These are phyloP conservation scores for Trichophyton rubrum DNA, from an alignment of 2,329 filamentous ascomycete species.

Conservation along the genomic window DNA sequence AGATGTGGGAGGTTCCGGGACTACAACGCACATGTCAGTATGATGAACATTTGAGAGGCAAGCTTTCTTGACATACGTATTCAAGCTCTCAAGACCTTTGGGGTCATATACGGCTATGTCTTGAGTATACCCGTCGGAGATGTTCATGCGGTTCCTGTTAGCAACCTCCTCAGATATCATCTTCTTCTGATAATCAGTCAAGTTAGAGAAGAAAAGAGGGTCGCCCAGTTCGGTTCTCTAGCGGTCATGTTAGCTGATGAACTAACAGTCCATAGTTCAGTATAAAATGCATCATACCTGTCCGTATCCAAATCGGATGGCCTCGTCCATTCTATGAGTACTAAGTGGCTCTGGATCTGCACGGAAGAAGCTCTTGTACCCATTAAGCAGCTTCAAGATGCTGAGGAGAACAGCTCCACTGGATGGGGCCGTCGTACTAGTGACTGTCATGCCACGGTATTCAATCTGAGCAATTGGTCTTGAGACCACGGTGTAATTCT, in stretches of 20 bases:
- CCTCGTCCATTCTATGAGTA: conserved; percentile 73
- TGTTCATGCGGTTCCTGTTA: conserved; percentile 48
- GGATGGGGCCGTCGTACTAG: conserved; percentile 55
- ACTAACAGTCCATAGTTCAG: not conserved
- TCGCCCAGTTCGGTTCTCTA: conserved; percentile 69
- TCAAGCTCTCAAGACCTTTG: conserved; percentile 49
- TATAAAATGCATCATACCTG: conserved; percentile 24
- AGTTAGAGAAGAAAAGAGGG: conserved; percentile 56
- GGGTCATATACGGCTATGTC: conserved; percentile 66
- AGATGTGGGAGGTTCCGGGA: conserved; percentile 41
- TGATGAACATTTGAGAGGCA: not conserved
- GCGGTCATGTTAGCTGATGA: not conserved
- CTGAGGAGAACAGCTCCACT: conserved; percentile 64
- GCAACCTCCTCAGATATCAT: conserved; percentile 56
- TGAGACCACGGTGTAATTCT: conserved; percentile 56
- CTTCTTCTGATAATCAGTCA: conserved; percentile 50
- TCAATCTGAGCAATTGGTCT: conserved; percentile 51
- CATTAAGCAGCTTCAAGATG: conserved; percentile 71
- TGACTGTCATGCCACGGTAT: conserved; percentile 60
- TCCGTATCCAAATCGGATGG: conserved; percentile 80
- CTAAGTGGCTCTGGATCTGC: conserved; percentile 50
- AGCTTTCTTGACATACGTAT: conserved; percentile 35
- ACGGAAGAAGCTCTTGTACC: conserved; percentile 54
- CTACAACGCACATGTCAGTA: conserved; percentile 17
- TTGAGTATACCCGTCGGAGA: conserved; percentile 59